These are phyloP conservation scores for Paralagenidium karlingii DNA, from an alignment of 352 stramenopile genomes.

Conservation along the genomic window DNA sequence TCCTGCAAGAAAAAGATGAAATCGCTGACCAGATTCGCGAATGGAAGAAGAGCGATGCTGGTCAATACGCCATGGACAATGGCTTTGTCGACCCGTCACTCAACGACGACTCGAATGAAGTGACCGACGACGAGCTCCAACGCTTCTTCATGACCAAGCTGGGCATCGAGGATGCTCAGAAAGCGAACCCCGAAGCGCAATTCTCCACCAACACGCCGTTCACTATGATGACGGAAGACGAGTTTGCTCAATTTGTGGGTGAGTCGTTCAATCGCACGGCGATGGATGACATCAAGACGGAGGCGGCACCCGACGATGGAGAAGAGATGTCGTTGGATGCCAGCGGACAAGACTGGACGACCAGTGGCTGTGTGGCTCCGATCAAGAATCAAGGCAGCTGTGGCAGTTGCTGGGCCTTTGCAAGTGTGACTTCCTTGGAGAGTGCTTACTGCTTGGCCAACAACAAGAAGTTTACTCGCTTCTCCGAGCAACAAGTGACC, in stretches of 20 bases:
- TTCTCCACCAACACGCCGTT: slow-evolving; percentile 65
- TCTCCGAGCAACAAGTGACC: slow-evolving; percentile 2
- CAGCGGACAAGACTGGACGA: too few species aligned
- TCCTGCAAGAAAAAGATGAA: background rate
- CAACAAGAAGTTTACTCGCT: slow-evolving; percentile 3
- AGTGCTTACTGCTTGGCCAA: slow-evolving; percentile 12
- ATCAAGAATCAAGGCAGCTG: slow-evolving; percentile 13
- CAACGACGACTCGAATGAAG: slow-evolving; percentile 1
- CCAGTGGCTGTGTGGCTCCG: slow-evolving; percentile 8
- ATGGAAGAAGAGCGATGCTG: background rate
- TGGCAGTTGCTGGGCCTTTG: slow-evolving; percentile 9
- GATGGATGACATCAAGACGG: background rate
- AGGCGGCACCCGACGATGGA: background rate
- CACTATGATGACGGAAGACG: slow-evolving; percentile 52
- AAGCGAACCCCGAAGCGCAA: slow-evolving; percentile 32
- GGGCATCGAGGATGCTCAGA: slow-evolving; percentile 26
- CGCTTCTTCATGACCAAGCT: slow-evolving; percentile 55
- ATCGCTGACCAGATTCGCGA: background rate
- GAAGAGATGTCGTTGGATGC: slow-evolving; percentile 5
- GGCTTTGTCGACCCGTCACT: too few species aligned
- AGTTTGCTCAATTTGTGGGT: slow-evolving; percentile 42
- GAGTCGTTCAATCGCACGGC: slow-evolving; percentile 12
- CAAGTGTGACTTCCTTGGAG: slow-evolving; percentile 4
- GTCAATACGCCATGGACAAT: background rate
- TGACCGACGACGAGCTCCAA: too few species aligned